Conservation (phyloP, 139 green algal genomes). For the Chlamydomonas applanata region DNA sequence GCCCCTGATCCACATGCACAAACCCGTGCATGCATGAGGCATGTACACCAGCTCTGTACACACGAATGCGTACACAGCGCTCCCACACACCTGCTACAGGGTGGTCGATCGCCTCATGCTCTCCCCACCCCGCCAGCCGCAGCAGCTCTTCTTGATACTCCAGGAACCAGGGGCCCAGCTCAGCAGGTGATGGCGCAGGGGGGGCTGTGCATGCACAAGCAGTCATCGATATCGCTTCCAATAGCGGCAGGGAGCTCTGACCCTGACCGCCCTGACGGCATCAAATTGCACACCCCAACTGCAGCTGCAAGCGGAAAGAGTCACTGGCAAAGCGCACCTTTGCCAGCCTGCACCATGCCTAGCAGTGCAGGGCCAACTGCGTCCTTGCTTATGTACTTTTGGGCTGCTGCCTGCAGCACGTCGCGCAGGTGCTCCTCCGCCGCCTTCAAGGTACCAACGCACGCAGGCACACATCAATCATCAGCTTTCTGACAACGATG, state of each 20-base stretch:
- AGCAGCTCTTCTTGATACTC: conserved; percentile 75
- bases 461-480: neutral
- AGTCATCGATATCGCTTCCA: neutral
- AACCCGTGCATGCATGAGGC: neutral
- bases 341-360: neutral
- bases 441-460: conserved; percentile 31
- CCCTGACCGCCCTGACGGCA: neutral
- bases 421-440: conserved; percentile 60
- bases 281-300: neutral
- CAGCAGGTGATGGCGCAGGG: neutral
- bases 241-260: neutral
- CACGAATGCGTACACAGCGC: neutral
- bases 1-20: neutral
- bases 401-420: conserved; percentile 43
- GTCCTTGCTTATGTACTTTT: conserved; percentile 27
- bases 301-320: neutral
- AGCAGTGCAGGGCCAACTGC: conserved; percentile 19
- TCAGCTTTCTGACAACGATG: neutral
- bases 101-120: conserved; percentile 86
- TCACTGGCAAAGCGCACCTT: neutral
- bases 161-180: conserved; percentile 74
- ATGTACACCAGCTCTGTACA: no score
- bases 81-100: conserved; percentile 50
- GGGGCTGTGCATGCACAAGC: neutral
- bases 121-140: conserved; percentile 74